phyloP scores from a whole-genome alignment of 1,284 basidiomycete genomes.

The Ganoderma resinaceum region DNA sequence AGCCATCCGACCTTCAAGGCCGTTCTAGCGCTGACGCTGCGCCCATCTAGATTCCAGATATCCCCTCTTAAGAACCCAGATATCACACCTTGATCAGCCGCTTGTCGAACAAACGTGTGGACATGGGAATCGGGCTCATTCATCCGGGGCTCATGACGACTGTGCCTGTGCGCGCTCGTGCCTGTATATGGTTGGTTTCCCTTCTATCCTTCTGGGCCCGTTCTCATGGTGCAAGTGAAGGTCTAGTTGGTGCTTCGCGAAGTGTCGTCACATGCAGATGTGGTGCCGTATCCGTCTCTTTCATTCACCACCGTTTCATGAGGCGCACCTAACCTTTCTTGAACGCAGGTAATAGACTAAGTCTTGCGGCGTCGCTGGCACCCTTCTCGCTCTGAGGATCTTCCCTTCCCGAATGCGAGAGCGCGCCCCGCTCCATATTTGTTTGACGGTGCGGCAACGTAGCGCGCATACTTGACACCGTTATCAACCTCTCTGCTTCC shows the following conservation, averaged over 20 bases:
- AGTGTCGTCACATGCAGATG: constrained; percentile 20
- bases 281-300: constrained; percentile 7
- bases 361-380: constrained; percentile 1
- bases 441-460: constrained; percentile 2
- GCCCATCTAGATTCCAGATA: constrained; percentile 26
- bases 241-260: constrained; percentile 24
- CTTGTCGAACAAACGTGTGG: constrained; percentile 14
- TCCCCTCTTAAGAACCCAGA: not conserved
- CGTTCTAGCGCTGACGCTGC: constrained; percentile 18
- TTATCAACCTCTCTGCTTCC: constrained; percentile 18
- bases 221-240: constrained; percentile 18
- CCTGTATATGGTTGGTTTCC: constrained; percentile 7
- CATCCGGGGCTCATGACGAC: constrained; percentile 20
- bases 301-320: constrained; percentile 14
- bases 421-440: constrained; percentile 10
- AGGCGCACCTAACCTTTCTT: constrained; percentile 4
- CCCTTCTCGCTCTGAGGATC: constrained; percentile 23
- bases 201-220: constrained; percentile 20
- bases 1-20: constrained; percentile 22
- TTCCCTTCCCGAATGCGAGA: constrained; percentile 11
- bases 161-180: constrained; percentile 15
- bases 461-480: constrained; percentile 14
- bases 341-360: constrained; percentile 3
- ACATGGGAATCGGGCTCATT: constrained; percentile 24
- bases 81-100: constrained; percentile 16